phyloP scores from a whole-genome alignment of 345 rosid genomes.

The Triadica sebifera region DNA sequence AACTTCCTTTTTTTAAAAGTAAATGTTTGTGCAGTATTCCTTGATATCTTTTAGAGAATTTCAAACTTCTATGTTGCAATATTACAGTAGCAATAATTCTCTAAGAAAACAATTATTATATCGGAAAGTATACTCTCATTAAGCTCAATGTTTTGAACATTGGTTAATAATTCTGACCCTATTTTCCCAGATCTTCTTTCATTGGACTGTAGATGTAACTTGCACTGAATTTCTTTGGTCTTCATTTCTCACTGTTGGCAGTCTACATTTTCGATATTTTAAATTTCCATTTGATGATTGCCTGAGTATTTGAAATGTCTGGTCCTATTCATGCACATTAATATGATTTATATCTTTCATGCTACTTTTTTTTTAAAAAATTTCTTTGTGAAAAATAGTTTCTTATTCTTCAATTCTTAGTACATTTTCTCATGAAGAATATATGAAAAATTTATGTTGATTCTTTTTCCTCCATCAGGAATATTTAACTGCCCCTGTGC shows the following conservation, averaged over 20 bases:
- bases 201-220: neutral
- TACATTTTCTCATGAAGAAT: neutral
- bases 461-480: conserved; percentile 28
- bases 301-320: neutral
- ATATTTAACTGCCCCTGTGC: conserved; percentile 36
- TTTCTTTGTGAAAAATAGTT: neutral
- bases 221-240: no score
- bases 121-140: neutral
- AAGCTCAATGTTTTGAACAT: neutral
- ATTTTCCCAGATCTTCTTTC: neutral
- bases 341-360: neutral
- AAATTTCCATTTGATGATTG: neutral
- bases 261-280: neutral
- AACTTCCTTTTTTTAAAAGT: no score
- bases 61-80: neutral
- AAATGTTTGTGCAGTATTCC: no score
- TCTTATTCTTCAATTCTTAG: neutral
- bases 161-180: neutral
- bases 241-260: neutral
- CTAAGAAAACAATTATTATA: neutral
- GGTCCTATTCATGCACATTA: neutral
- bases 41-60: neutral
- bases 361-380: neutral
- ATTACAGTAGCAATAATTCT: neutral
- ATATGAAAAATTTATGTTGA: neutral